A percentile compares a stretch with the other conserved stretches of the same genome.
Evolutionary conservation across 805 yeast genomes (phyloP).

Genomic region (Saturnispora silvae): DNA sequence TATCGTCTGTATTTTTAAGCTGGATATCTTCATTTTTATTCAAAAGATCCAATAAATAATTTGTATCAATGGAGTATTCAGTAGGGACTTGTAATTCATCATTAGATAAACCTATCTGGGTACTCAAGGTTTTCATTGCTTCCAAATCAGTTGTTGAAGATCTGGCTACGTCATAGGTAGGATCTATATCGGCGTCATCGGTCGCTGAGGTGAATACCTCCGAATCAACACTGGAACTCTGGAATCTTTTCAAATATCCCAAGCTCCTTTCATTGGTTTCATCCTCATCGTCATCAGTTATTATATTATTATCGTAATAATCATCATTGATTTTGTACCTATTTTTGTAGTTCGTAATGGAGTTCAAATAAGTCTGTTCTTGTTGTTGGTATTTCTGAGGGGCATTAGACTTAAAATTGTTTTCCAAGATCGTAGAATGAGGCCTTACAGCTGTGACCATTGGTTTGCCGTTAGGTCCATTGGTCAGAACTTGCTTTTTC

Average conservation of each 20-base stretch:
- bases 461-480: not conserved
- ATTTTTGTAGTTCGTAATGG: conserved; percentile 29
- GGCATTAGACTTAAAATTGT: conserved; percentile 24
- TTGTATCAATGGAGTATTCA: conserved; percentile 28
- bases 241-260: conserved; percentile 11
- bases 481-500: not conserved
- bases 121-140: conserved; percentile 24
- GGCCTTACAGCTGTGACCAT: conserved; percentile 15
- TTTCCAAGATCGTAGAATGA: conserved; percentile 22
- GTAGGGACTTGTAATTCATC: conserved; percentile 26
- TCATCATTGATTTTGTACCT: conserved; percentile 33
- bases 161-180: conserved; percentile 14
- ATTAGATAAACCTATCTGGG: conserved; percentile 24
- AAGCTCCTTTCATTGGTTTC: too few species aligned
- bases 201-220: not conserved
- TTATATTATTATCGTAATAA: conserved; percentile 37
- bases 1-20: conserved; percentile 20
- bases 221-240: not conserved
- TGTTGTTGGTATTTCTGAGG: conserved; percentile 39
- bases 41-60: conserved; percentile 23
- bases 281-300: conserved; percentile 19
- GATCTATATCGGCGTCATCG: conserved; percentile 3
- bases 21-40: conserved; percentile 29
- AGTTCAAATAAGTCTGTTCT: conserved; percentile 39
- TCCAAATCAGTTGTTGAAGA: conserved; percentile 15